Conservation (phyloP, 257 asterid species). For the Linderniella brevidens region DNA sequence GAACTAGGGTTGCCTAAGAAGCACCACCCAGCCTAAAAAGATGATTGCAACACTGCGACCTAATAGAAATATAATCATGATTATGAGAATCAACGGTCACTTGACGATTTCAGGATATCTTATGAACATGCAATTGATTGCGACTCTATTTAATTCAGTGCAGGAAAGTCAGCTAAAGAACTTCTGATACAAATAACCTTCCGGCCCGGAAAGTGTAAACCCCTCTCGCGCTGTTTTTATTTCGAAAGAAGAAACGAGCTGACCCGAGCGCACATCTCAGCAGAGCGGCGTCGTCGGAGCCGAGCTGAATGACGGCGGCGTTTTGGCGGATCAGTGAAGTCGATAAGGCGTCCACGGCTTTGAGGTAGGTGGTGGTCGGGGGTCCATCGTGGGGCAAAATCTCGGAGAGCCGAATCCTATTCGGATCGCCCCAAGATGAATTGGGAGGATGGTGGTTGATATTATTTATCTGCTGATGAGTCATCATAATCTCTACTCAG, state of each 20-base stretch:
- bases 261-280: constrained; percentile 77
- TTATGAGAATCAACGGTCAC: too few species aligned
- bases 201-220: constrained; percentile 68
- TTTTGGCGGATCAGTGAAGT: constrained; percentile 71
- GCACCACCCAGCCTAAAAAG: too few species aligned
- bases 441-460: constrained; percentile 19
- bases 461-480: too few species aligned
- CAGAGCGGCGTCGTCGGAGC: constrained; percentile 46
- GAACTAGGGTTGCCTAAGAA: too few species aligned
- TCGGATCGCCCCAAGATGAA: constrained; percentile 24
- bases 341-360: constrained; percentile 69
- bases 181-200: constrained; percentile 55
- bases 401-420: constrained; percentile 57
- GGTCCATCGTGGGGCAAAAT: constrained; percentile 78
- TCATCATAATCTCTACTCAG: too few species aligned
- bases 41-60: too few species aligned
- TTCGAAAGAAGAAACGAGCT: constrained; percentile 51
- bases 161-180: too few species aligned
- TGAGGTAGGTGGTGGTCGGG: constrained; percentile 32
- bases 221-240: constrained; percentile 51
- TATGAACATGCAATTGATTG: too few species aligned
- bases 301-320: constrained; percentile 81
- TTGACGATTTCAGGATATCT: too few species aligned
- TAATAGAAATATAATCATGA: too few species aligned
- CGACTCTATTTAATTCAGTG: too few species aligned